phyloP scores from a whole-genome alignment of 768 basidiomycete species.

The Naganishia kalamii region DNA sequence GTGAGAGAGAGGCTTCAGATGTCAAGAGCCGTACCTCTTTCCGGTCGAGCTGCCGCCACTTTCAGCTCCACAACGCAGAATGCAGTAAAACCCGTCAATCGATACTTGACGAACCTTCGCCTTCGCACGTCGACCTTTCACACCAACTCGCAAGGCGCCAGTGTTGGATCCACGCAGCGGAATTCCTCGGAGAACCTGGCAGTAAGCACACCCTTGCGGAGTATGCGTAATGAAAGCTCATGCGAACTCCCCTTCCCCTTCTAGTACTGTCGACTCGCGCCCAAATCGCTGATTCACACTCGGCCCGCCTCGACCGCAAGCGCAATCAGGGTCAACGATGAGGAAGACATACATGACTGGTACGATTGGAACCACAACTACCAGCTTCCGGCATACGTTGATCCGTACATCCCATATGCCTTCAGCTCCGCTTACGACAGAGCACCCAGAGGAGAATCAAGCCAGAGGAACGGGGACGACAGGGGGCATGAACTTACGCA shows the following conservation, averaged over 20 bases:
- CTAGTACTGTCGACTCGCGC: constrained; percentile 7
- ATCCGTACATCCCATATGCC: constrained; percentile 9
- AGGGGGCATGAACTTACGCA: neutral
- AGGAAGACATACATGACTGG: constrained; percentile 12
- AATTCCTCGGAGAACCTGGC: neutral
- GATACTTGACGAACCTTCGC: neutral
- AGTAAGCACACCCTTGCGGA: neutral
- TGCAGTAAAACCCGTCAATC: constrained; percentile 1
- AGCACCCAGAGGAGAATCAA: neutral
- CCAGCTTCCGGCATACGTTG: constrained; percentile 15
- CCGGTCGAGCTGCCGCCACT: constrained; percentile 6
- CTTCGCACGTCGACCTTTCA: neutral
- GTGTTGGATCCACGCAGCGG: neutral
- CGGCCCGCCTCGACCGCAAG: constrained; percentile 1
- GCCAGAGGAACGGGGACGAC: neutral
- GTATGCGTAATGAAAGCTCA: neutral
- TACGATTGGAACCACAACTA: constrained; percentile 19
- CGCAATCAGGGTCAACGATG: constrained; percentile 1
- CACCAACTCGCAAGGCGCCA: neutral
- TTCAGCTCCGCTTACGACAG: constrained; percentile 12
- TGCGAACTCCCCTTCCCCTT: no score
- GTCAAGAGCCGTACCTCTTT: constrained; percentile 13
- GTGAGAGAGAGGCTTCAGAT: neutral
- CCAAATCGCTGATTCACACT: neutral
- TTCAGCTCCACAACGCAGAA: constrained; percentile 12